Evolutionary conservation across 2,329 filamentous ascomycete genomes (phyloP), one percentile per base, ranked within the genome.

Genomic region (Trichoderma koningiopsis): DNA sequence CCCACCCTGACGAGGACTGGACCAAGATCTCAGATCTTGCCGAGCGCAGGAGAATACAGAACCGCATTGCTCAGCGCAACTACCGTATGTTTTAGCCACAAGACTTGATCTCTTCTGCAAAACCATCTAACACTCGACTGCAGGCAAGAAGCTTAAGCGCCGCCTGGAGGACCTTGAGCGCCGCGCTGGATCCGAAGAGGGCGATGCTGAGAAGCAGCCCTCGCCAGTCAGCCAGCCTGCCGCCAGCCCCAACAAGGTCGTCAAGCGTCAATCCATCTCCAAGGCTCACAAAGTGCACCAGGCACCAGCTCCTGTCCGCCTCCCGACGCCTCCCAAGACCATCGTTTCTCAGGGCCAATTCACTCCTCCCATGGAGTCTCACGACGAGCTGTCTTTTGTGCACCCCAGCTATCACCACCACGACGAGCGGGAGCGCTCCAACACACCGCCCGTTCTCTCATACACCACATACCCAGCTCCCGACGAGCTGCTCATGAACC

Each of bases 21-120:
- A 97, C 95, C 78, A 97, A 97, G 88, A 97, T 98, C 79, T 97
- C 95, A 69, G 95, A 98, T 81, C 90, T 98, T 70, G 95, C 94
- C 63, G 95, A 98, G 83, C 90, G 96, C 77, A 87, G 94, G 76
- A 89, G 94, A 78, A 97, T 97, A 83, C 94, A 98, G 83, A 98
- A 98, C 84, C 90, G 95, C 75, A 97, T 98, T 86, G 95, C 95
- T 74, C 95, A 98, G 83, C 91, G 94, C 77, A 97, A 97, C 85
- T 97, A 97, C 84, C 94, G 94, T 97, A 85, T 79, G 90, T 87
- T 24, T 35, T 14, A 52, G 10, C 10, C 37, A 11, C 60, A 27
- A 13, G 13, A 24, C n/a, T 35, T 11, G 1, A 43, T 19, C 40
- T 62, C 57, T 58, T 43, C 31, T 3, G 11, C 53, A 56, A 16